phyloP scores from a whole-genome alignment of 2,329 filamentous ascomycete species.

The Sarocladium oryzae region DNA sequence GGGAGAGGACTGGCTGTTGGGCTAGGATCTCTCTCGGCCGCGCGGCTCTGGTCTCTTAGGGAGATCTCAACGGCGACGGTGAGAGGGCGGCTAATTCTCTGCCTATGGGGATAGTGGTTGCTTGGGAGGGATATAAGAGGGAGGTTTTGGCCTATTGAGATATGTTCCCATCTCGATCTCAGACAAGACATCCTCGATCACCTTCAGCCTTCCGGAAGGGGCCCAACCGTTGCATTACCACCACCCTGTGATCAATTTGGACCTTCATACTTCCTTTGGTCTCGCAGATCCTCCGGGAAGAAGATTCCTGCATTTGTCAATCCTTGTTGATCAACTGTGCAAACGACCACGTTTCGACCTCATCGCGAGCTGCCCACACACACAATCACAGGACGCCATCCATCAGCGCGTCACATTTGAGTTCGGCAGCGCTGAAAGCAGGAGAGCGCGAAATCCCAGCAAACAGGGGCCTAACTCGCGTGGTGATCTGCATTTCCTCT shows the following conservation, averaged over 20 bases:
- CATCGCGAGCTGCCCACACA: not conserved
- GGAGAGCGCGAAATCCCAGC: not conserved
- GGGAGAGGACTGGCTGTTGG: slow-evolving; percentile 1
- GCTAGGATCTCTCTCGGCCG: not conserved
- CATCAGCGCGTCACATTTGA: not conserved
- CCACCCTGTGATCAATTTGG: no score
- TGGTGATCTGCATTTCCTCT: not conserved
- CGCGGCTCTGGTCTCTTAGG: not conserved
- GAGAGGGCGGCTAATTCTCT: not conserved
- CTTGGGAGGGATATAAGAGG: slow-evolving; percentile 2
- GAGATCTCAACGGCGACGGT: not conserved
- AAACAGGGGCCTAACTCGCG: not conserved
- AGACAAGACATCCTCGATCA: not conserved
- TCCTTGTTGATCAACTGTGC: not conserved
- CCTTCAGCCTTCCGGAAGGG: not conserved
- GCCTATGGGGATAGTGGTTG: not conserved
- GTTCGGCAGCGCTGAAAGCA: not conserved
- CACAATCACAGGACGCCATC: no score
- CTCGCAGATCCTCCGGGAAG: not conserved
- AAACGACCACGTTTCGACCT: slow-evolving; percentile 2
- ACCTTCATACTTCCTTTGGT: not conserved
- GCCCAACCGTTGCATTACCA: no score
- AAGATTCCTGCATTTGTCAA: not conserved
- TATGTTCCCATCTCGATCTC: not conserved
- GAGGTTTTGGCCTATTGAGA: not conserved